Base-by-base conservation (phyloP, 208 protist species). In the Trypanosomatidae sp. region DNA sequence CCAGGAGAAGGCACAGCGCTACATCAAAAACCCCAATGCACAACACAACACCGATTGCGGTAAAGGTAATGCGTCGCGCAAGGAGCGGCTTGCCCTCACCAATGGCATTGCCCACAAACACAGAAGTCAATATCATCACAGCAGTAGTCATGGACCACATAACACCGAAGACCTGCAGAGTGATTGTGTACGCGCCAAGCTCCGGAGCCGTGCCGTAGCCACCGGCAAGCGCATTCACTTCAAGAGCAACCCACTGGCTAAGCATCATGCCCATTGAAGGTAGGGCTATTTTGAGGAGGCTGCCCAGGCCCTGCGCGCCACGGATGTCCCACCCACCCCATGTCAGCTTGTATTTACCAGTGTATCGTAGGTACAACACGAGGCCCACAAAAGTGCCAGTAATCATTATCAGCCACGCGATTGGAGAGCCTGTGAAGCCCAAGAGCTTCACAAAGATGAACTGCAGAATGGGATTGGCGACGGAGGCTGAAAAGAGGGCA, bases 231-330 rank as follows among this genome's bases (percentile, higher is more conserved):
- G 73, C 79, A 75, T 92, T 92, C 43, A 96, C 74, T 73, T 96
- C 91, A 12, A 96, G 66, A 60, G 84, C 86, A 2, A 94, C 89
- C 91, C 91, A 96, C 79, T 96, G 88, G 62, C 87, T 91, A 65
- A 96, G 72, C 89, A 93, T 94, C 64, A 96, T 84, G 67, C 83
- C 89, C 88, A 96, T 92, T 0, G 91, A 96, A 17, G 91, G 89
- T n/a, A 94, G 50, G 41, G 91, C 89, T 58, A 96, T 82, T 49
- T 66, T 76, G 17, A 87, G 36, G n/a, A 96, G 79, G 43, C 56
- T 70, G 36, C 66, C 71, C 7, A 92, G 47, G 74, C 92, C 85
- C 71, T 87, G 76, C 53, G 79, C 47, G 62, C 85, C 80, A 62
- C 78, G 84, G 22, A 83, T 49, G 55, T 82, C 83, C 86, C 85